phyloP scores from a whole-genome alignment of 2,329 filamentous ascomycete genomes.

The Venturia asperata region DNA sequence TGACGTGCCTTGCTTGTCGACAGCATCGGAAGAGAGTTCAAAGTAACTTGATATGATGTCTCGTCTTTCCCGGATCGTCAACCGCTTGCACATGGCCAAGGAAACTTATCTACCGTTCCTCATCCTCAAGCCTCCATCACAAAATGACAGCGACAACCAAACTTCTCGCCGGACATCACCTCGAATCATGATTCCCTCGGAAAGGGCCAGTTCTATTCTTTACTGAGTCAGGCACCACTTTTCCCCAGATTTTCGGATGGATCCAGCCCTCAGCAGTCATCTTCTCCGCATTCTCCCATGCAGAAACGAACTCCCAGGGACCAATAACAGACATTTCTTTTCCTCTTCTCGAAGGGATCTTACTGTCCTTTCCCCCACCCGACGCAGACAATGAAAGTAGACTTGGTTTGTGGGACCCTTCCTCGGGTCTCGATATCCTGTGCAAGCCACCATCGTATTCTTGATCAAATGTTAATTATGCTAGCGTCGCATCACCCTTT shows the following conservation, averaged over 20 bases:
- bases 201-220: background rate
- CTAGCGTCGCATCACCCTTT: background rate
- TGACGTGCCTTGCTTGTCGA: too few relatives aligned
- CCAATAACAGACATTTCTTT: background rate
- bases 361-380: background rate
- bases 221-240: background rate
- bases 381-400: background rate
- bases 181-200: background rate
- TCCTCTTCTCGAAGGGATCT: background rate
- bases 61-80: too few relatives aligned
- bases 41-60: too few relatives aligned
- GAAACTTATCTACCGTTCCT: background rate
- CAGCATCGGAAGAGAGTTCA: too few relatives aligned
- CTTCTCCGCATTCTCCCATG: constrained; percentile 4
- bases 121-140: constrained; percentile 4
- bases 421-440: constrained; percentile 6
- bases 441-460: background rate
- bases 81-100: too few relatives aligned
- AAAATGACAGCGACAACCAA: background rate
- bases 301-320: background rate
- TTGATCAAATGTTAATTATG: background rate
- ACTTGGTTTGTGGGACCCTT: background rate
- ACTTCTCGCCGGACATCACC: background rate
- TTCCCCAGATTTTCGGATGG: background rate
- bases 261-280: constrained; percentile 3